These are phyloP conservation scores for Lophiotrema nucula DNA, from an alignment of 495 filamentous ascomycete species.

Conservation along the genomic window DNA sequence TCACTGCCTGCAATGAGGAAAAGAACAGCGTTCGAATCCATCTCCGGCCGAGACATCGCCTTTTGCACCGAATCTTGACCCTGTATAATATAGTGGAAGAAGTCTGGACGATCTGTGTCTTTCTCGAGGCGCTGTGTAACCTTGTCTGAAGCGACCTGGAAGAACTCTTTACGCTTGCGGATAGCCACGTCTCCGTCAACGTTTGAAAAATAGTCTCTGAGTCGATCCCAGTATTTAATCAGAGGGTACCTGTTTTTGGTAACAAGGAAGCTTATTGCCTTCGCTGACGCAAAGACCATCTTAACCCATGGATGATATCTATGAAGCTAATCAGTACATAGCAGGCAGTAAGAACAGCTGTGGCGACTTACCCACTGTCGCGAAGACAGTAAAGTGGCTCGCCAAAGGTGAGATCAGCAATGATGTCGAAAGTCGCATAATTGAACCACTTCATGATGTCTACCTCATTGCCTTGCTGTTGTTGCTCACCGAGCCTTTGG, in stretches of 20 bases:
- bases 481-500: slow-evolving; percentile 33
- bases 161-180: slow-evolving; percentile 16
- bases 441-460: slow-evolving; percentile 53
- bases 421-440: slow-evolving; percentile 59
- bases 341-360: too few relatives aligned
- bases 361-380: slow-evolving; percentile 36
- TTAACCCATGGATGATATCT: slow-evolving; percentile 43
- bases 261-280: slow-evolving; percentile 12
- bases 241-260: slow-evolving; percentile 16
- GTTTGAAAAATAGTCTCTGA: not conserved
- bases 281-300: slow-evolving; percentile 38
- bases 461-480: slow-evolving; percentile 13
- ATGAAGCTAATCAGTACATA: slow-evolving; percentile 14
- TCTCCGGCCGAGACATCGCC: slow-evolving; percentile 41
- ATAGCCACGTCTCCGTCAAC: slow-evolving; percentile 10
- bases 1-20: slow-evolving; percentile 57
- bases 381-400: slow-evolving; percentile 53
- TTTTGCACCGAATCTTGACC: slow-evolving; percentile 28
- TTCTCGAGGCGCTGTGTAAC: slow-evolving; percentile 20
- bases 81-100: slow-evolving; percentile 43
- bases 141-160: not conserved
- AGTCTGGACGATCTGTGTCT: slow-evolving; percentile 28
- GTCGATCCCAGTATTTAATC: slow-evolving; percentile 6
- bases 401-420: slow-evolving; percentile 56
- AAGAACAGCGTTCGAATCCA: slow-evolving; percentile 44